phyloP scores from a whole-genome alignment of 257 asterid genomes.

The Prunella vulgaris region DNA sequence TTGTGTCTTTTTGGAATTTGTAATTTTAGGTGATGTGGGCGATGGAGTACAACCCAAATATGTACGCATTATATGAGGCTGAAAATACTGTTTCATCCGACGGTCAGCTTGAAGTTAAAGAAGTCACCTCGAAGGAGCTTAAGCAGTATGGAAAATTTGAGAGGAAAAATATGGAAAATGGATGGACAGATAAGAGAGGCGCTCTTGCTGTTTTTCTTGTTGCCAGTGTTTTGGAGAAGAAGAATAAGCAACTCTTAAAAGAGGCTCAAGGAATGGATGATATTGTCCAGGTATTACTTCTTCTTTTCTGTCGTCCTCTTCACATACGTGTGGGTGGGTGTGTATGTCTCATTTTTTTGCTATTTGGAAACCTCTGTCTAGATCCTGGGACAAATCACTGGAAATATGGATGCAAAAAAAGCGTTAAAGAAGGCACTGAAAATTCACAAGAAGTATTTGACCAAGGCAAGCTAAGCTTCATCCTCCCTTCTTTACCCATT shows the following conservation, averaged over 20 bases:
- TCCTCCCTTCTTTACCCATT: neutral
- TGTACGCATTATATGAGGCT: constrained; percentile 58
- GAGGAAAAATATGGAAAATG: constrained; percentile 69
- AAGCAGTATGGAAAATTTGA: constrained; percentile 86
- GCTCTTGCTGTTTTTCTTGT: constrained; percentile 87
- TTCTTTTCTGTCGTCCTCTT: neutral
- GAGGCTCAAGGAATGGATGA: constrained; percentile 97
- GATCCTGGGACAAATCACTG: constrained; percentile 92
- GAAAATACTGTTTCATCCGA: constrained; percentile 28
- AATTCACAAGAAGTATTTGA: constrained; percentile 83
- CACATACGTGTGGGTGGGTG: neutral
- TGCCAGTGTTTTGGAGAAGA: constrained; percentile 89
- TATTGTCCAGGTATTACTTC: constrained; percentile 59
- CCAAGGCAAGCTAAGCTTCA: constrained; percentile 58
- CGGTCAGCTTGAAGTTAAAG: constrained; percentile 33
- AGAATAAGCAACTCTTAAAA: constrained; percentile 63
- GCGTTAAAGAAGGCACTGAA: constrained; percentile 73
- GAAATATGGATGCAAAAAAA: constrained; percentile 84
- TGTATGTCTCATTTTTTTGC: neutral
- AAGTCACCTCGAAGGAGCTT: constrained; percentile 40
- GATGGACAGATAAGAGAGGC: constrained; percentile 65
- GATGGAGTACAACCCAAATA: constrained; percentile 90
- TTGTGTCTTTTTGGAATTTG: neutral
- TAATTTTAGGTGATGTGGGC: constrained; percentile 94
- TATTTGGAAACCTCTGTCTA: constrained; percentile 22